A percentile compares a stretch with the other conserved stretches of the same genome.
Conservation (phyloP, 208 protist species). For the Wallacemonas sp. region DNA sequence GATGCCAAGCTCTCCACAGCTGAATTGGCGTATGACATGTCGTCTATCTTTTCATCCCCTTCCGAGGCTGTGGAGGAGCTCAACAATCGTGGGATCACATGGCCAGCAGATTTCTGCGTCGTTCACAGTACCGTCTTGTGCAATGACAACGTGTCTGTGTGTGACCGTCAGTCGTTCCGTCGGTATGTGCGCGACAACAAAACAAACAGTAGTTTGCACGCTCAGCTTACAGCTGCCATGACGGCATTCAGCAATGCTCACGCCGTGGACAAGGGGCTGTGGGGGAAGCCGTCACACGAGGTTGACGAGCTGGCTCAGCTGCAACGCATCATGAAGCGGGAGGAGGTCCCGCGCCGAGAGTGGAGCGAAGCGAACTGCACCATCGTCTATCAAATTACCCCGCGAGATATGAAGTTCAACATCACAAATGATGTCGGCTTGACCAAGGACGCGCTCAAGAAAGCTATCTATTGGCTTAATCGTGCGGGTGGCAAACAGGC, state of each 20-base stretch:
- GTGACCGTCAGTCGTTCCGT: conserved; percentile 68
- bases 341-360: conserved; percentile 50
- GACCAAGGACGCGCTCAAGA: conserved; percentile 73
- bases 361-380: conserved; percentile 81
- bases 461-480: conserved; percentile 78
- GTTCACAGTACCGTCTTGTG: conserved; percentile 73
- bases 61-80: conserved; percentile 67
- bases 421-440: conserved; percentile 67
- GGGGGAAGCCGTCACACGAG: conserved; percentile 28
- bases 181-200: conserved; percentile 77
- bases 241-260: conserved; percentile 10
- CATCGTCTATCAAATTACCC: conserved; percentile 88
- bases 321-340: conserved; percentile 41
- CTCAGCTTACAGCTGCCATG: conserved; percentile 9
- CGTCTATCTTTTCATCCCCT: conserved; percentile 49
- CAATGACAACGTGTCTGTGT: conserved; percentile 53
- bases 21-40: conserved; percentile 68
- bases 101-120: conserved; percentile 82
- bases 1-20: conserved; percentile 60
- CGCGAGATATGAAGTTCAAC: conserved; percentile 89
- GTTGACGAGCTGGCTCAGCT: conserved; percentile 39
- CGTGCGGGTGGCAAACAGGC: conserved; percentile 22
- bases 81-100: conserved; percentile 62
- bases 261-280: conserved; percentile 6
- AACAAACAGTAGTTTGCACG: conserved; percentile 39